Evolutionary conservation across 2,329 filamentous ascomycete genomes (phyloP), one percentile per base, ranked within the genome.

Genomic region (Aspergillus ochraceoroseus): DNA sequence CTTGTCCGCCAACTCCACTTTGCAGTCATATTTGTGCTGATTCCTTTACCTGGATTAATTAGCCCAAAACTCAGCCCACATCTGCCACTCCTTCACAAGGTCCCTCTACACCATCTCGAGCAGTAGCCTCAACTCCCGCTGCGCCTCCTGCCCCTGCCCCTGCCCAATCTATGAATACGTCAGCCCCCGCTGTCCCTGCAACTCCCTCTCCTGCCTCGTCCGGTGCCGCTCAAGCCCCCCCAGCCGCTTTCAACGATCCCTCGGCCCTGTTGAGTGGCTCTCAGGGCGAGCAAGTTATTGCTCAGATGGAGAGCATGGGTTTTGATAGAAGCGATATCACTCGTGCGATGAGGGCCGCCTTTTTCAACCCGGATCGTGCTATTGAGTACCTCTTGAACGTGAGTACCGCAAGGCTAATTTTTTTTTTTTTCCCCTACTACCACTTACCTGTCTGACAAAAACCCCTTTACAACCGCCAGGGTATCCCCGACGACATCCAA

Each of bases 301-400:
- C 83, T 33, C 87, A 89, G 62, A 95, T 98, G 88, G 89, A 95
- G 70, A 84, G 83, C 52, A 98, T 98, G 92, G 92, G 92, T 6
- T 98, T 98, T 55, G 80, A 86, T 58, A 79, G 89, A 59, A 73
- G 80, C 37, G 85, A 94, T 61, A 95, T 95, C 53, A 88, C 95
- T 55, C 80, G 84, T 32, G 92, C 92, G 36, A 92, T 98, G 83
- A 85, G 90, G 59, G 92, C 92, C 49, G 92, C 92, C 9, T 98
- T 87, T 68, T 94, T 85, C 75, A 98, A 98, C 70, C 88, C 90
- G 9, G 90, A 96, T 65, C 87, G 92, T 56, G 92, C 92, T 38
- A 90, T 98, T 41, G 92, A 98, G 66, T 98, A 98, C 60, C 79
- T 98, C 8, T 65, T 98, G 60, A 95, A 71, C 54, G 87, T 92